A percentile compares a stretch with the other conserved stretches of the same genome.
These are phyloP conservation scores for Ogataea wickerhamii DNA, from an alignment of 805 yeast species.

Conservation along the genomic window DNA sequence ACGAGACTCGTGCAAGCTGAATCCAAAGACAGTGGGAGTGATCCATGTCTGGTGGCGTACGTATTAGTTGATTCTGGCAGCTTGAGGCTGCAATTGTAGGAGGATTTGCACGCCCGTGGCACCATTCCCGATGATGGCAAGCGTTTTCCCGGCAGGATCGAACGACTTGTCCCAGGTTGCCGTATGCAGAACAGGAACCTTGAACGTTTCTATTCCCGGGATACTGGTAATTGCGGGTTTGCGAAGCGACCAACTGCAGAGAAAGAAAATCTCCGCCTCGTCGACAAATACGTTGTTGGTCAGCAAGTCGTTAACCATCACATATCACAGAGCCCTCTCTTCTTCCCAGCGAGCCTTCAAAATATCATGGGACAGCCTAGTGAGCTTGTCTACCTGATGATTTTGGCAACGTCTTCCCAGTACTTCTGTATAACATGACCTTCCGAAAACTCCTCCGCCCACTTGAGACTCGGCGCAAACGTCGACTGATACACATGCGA, in stretches of 20 bases:
- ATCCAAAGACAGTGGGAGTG: slow-evolving; percentile 2
- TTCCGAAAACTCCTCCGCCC: slow-evolving; percentile 1
- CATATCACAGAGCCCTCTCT: background rate
- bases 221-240: background rate
- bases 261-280: background rate
- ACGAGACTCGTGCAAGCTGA: background rate
- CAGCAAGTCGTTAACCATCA: background rate
- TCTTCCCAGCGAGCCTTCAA: background rate
- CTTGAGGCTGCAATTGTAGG: background rate
- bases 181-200: background rate
- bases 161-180: slow-evolving; percentile 1
- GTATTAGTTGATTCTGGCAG: background rate
- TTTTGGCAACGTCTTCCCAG: slow-evolving; percentile 1
- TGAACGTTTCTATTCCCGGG: background rate
- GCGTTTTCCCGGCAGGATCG: background rate
- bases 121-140: slow-evolving; percentile 1
- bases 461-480: background rate
- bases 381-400: background rate
- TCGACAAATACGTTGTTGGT: background rate
- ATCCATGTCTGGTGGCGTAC: slow-evolving; percentile 1
- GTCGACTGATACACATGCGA: slow-evolving; percentile 2
- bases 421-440: slow-evolving; percentile 1
- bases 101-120: slow-evolving; percentile 1
- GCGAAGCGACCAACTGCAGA: slow-evolving; percentile 1
- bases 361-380: slow-evolving; percentile 1